A percentile compares a stretch with the other conserved stretches of the same genome.
These are phyloP conservation scores for Saraca asoca DNA, from an alignment of 331 rosid species.

Conservation along the genomic window DNA sequence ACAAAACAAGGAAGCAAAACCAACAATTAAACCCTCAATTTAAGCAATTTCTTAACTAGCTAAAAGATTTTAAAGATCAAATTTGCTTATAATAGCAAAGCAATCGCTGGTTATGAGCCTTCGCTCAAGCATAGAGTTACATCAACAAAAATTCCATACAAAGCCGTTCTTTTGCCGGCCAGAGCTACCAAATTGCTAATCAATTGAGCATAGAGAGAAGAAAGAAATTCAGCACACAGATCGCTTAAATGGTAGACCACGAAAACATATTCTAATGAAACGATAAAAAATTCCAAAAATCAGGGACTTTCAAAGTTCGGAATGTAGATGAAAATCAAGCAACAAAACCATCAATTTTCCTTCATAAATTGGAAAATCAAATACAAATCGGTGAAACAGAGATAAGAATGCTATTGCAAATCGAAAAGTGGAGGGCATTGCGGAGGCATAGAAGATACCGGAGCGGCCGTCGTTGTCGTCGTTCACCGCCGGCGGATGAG, in stretches of 20 bases:
- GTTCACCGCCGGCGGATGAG: no score
- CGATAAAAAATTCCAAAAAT: conserved; percentile 16
- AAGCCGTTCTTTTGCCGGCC: neutral
- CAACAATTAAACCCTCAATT: no score
- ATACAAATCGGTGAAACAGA: neutral
- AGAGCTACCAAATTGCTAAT: neutral
- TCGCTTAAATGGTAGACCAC: neutral
- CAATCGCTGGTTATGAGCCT: no score
- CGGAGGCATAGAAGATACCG: no score
- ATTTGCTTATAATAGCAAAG: no score
- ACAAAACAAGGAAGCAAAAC: no score
- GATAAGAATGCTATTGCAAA: neutral
- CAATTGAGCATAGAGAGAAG: neutral
- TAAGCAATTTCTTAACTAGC: no score
- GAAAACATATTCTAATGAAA: neutral
- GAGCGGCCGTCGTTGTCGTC: no score
- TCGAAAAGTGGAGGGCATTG: neutral
- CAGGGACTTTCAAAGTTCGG: neutral
- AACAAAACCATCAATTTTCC: neutral
- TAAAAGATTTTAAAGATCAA: no score
- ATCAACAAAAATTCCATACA: no score
- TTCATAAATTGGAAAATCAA: neutral
- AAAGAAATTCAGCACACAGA: neutral
- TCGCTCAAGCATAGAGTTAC: no score
- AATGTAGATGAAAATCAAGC: conserved; percentile 15